Evolutionary conservation across 441 rosid genomes (phyloP), one percentile per base, ranked within the genome.

Genomic region (Mallotus repandus): DNA sequence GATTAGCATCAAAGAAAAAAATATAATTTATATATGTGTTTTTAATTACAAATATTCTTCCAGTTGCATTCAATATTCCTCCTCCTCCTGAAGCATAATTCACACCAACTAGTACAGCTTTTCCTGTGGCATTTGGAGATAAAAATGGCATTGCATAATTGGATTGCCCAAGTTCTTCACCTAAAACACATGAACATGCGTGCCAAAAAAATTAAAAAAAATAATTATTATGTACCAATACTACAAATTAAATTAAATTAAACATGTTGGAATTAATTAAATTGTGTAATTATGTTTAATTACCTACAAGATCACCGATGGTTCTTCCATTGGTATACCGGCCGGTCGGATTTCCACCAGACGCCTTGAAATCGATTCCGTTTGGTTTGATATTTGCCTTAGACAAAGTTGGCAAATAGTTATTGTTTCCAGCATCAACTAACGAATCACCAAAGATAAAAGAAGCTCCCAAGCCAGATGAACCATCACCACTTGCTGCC

Each of bases 71-170:
- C 86, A 94, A 53, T 69, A 94, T 85, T 50, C 99, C 98, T 81
- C 97, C 98, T 80, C 97, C 99, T 49, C 99, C 98, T 0, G 98
- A 92, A n/a, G 96, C 99, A 75, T 91, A 92, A 72, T 94, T 94
- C 5, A 92, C 97, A 56, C 98, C 98, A 48, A 72, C 63, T 29
- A 91, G 43, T 76, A 92, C 66, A 35, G 91, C 83, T 81, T 89
- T 86, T 6, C 98, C 96, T 0, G 86, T 81, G 0, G 92, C 45
- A 58, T 89, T 88, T 56, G 98, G 97, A 62, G 89, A 76, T 63
- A 94, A 74, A 76, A 82, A 92, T 65, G 98, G 98, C 56, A 79
- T 41, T 0, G 99, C 97, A 58, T 89, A 89, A 74, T 86, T 84
- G 6, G 92, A 85, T 29, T 76, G 80, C 48, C 99, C 99, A 35